phyloP scores from a whole-genome alignment of 2,329 filamentous ascomycete species.

The Mycosphaerella sp. region DNA sequence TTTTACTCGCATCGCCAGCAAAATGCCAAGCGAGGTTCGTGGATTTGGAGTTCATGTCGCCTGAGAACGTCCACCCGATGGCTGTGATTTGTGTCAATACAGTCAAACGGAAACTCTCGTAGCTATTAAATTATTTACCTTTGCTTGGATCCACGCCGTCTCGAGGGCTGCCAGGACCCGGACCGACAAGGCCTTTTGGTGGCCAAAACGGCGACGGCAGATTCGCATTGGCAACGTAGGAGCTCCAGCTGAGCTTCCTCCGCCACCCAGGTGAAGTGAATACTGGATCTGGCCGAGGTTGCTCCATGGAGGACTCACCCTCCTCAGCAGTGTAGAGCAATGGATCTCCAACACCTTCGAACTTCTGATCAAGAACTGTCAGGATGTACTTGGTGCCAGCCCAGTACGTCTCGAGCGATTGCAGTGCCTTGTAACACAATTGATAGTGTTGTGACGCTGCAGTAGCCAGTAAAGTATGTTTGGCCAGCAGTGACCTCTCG shows the following conservation, averaged over 20 bases:
- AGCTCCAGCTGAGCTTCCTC: slow-evolving; percentile 42
- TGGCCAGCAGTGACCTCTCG: slow-evolving; percentile 44
- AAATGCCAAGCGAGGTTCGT: slow-evolving; percentile 79
- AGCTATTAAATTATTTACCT: slow-evolving; percentile 34
- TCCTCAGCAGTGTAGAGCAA: slow-evolving; percentile 63
- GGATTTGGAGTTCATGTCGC: slow-evolving; percentile 77
- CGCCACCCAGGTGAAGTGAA: slow-evolving; percentile 50
- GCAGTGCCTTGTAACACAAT: slow-evolving; percentile 74
- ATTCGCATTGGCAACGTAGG: slow-evolving; percentile 31
- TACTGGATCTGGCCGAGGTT: slow-evolving; percentile 43
- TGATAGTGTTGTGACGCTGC: slow-evolving; percentile 84
- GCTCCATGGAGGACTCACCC: slow-evolving; percentile 63
- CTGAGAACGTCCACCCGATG: slow-evolving; percentile 84
- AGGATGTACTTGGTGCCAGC: slow-evolving; percentile 81
- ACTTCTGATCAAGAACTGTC: slow-evolving; percentile 78
- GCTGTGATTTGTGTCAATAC: slow-evolving; percentile 7
- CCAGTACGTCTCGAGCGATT: slow-evolving; percentile 79
- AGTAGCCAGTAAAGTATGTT: slow-evolving; percentile 70
- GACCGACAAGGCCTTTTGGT: slow-evolving; percentile 14
- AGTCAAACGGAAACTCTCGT: slow-evolving; percentile 8
- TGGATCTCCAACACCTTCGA: slow-evolving; percentile 77
- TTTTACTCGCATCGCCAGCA: slow-evolving; percentile 45
- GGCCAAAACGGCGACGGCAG: slow-evolving; percentile 22
- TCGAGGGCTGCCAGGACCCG: slow-evolving; percentile 41
- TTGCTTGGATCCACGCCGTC: slow-evolving; percentile 45